Base-by-base conservation (phyloP, 176 grass and related monocot species). In the Themeda triandra region DNA sequence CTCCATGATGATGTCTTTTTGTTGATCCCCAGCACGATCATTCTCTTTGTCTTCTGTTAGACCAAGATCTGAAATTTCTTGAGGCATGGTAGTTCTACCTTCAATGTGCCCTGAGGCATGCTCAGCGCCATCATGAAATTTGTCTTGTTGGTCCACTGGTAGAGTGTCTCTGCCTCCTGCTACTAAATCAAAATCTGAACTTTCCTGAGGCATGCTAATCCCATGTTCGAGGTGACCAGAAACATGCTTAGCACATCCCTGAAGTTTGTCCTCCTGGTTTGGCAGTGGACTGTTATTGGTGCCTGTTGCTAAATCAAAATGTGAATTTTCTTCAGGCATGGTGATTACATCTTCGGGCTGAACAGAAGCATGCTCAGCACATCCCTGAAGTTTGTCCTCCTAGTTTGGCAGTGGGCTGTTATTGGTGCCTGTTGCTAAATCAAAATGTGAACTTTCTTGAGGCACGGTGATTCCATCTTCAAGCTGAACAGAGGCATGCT, bases 31-130 rank as follows among this genome's bases (percentile, higher is more conserved):
- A 45, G 15, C 10, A 35, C 3, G 3, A 67, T 6, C 28, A 33
- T 67, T 66, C 2, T 13, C 62, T 67, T 62, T 68, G 42, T 10
- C 42, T 68, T 21, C 63, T 35, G 44, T 42, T 36, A 32, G 29
- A 67, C 31, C 41, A 66, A 80, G 42, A 51, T 80, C 78, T 33
- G 78, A 48, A 49, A 18, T 66, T 67, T 67, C 13, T n/a, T 48
- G 10, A 33, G 31, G 6, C 28, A 67, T 15, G 11, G 30, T 67
- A 33, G 28, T n/a, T 15, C 29, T 65, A 32, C 48, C 77, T n/a
- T 67, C 41, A 2, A 18, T 21, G 41, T 66, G 63, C 15, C 6
- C 63, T 14, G 40, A 32, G 27, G 37, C 60, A 41, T 3, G 8
- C 36, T 15, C 17, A 12, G 6, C 8, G 8, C 11, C 62, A 48